Evolutionary conservation across 2,329 filamentous ascomycete species (phyloP), one percentile per base, ranked within the genome.

Genomic region (Sarocladium strictum): DNA sequence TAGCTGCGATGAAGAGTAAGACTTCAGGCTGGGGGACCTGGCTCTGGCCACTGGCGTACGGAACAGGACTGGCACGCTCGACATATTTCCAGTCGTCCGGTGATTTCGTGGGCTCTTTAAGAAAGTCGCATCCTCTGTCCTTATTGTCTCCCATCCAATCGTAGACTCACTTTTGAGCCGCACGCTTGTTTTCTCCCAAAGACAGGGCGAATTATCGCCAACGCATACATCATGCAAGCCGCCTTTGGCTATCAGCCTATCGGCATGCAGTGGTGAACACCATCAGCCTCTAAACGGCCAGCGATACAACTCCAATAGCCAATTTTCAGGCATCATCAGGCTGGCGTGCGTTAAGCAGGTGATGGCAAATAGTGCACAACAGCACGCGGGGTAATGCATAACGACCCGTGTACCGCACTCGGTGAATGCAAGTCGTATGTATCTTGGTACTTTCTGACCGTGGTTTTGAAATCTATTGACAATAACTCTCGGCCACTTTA

Each of bases 161-260:
- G 24, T 17, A 47, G 5, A 47, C 21, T n/a, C 24, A 29, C 23
- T 27, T 29, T 51, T 51, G 62, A 64, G 62, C 62, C 62, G 60
- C 62, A 63, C 10, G 4, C 17, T 7, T 43, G 55, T 27, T 23
- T 55, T 40, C 41, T 57, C 53, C 53, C 59, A 59, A 38, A 40
- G 56, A 55, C 54, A 56, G 53, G 55, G 58, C 50, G 56, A 51
- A 23, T n/a, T 33, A 21, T 35, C 27, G 58, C 59, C 62, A 64
- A 63, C 62, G 58, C 62, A 64, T 64, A 61, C 63, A 56, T 58
- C 61, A 61, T 51, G 27, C 58, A 56, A 63, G 57, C 58, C 60
- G 51, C 53, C 50, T 50, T 33, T 58, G 52, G 19, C 33, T 41
- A 35, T 29, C 53, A 54, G 43, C 56, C 56, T 55, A 53, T 58